Base-by-base conservation (phyloP, 441 rosid genomes). In the Brassica balearica region DNA sequence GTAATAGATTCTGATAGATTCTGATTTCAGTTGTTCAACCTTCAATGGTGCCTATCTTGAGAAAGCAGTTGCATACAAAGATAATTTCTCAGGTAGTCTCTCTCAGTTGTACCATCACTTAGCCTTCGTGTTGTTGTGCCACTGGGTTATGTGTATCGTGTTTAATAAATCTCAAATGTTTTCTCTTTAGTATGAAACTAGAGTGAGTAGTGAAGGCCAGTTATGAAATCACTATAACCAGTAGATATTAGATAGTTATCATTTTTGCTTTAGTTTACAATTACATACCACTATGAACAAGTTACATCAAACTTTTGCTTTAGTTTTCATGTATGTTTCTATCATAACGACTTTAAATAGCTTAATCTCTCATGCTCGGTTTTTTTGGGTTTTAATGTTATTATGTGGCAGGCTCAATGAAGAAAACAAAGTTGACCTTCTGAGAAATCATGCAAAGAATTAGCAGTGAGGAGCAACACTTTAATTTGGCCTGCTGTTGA, bases 11-110 rank as follows among this genome's bases (percentile, higher is more conserved):
- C 96, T 92, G 96, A 88, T 95, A 80, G 97, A 92, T 70, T 91
- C 97, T 55, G 90, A 92, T 85, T 95, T 92, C 83, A 91, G 94
- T 20, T 96, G 98, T 71, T 91, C 98, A 15, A 92, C 97, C 32
- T 95, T 92, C 80, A 92, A 89, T 58, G 98, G 95, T 2, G 97
- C 98, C 8, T 95, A 90, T 86, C 83, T 92, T 27, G 97, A 92
- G 88, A 95, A 95, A 84, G 98, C 98, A 3, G 97, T 95, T 34
- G 97, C 98, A 53, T 91, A 86, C 80, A 92, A 86, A 87, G 92
- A 94, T 29, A 95, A 92, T 81, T 95, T 95, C 81, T 74, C 93
- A 34, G 97, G 95, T 88, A 87, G 53, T 46, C 53, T 46, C 53
- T 11, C 43, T 36, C 43, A 36, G 43, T 36, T 36, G 43, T 36